Evolutionary conservation across 352 stramenopile species (phyloP).

Genomic region (Salisapilia sapeloensis): DNA sequence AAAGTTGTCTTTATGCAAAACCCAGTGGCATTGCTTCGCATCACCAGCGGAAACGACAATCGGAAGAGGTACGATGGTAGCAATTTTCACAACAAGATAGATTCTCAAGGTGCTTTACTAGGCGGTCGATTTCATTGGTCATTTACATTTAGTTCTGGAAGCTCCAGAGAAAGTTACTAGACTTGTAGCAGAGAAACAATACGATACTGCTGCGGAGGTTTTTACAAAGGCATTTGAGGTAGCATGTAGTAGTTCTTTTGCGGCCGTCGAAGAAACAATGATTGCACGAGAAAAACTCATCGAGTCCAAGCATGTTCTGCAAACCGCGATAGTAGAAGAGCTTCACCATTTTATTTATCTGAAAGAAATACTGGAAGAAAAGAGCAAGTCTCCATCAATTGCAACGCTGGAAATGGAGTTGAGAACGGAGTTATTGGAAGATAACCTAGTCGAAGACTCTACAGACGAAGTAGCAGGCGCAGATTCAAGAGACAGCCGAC

Average conservation of each 20-base stretch:
- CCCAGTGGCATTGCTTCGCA: too few relatives aligned
- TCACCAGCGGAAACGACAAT: too few relatives aligned
- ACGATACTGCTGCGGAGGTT: constrained; percentile 42
- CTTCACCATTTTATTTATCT: constrained; percentile 60
- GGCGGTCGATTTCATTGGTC: constrained; percentile 69
- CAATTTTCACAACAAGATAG: too few relatives aligned
- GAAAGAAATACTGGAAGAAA: constrained; percentile 15
- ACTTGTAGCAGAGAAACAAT: constrained; percentile 35
- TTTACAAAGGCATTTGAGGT: constrained; percentile 62
- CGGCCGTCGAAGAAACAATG: constrained; percentile 61
- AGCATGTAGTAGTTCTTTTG: constrained; percentile 63
- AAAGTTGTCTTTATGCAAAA: constrained; percentile 69
- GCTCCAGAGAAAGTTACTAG: constrained; percentile 43
- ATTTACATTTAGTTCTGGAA: constrained; percentile 69
- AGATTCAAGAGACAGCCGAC: too few relatives aligned
- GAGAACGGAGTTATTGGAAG: too few relatives aligned
- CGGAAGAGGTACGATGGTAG: too few relatives aligned
- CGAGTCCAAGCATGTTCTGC: constrained; percentile 74
- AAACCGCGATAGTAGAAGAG: constrained; percentile 57
- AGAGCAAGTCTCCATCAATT: too few relatives aligned
- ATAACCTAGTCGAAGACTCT: too few relatives aligned
- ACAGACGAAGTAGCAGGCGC: too few relatives aligned
- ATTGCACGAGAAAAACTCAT: constrained; percentile 60
- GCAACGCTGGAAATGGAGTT: too few relatives aligned
- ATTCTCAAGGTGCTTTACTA: constrained; percentile 32